phyloP scores from a whole-genome alignment of 169 alveolate species.

The Theileria orientalis region DNA sequence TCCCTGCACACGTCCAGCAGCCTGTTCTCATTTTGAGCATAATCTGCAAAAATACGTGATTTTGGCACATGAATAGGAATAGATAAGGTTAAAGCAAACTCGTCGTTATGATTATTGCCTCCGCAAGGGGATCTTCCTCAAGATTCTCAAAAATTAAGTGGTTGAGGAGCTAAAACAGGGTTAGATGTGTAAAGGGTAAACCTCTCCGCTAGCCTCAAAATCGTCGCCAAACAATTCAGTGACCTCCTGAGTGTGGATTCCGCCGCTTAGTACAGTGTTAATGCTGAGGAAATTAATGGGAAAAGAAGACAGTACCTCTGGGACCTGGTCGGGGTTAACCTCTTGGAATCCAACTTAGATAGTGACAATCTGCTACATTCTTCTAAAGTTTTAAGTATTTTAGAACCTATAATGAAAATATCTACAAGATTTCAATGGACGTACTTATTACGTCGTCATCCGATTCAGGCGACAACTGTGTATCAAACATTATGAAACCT shows the following conservation, averaged over 20 bases:
- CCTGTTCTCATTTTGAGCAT: slow-evolving; percentile 29
- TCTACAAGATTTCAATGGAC: too few species aligned
- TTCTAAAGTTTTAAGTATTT: neutral
- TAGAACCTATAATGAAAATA: too few species aligned
- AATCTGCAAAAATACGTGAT: slow-evolving; percentile 3
- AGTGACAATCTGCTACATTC: slow-evolving; percentile 26
- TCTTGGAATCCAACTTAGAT: neutral
- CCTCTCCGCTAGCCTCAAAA: slow-evolving; percentile 29
- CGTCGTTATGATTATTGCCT: slow-evolving; percentile 45
- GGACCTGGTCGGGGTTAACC: slow-evolving; percentile 22
- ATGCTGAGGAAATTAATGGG: neutral
- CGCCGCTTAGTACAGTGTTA: slow-evolving; percentile 29
- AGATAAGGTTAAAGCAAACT: slow-evolving; percentile 10
- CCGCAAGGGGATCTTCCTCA: neutral
- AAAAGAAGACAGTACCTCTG: neutral
- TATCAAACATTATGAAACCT: too few species aligned
- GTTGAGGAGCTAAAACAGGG: slow-evolving; percentile 10
- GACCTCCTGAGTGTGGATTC: slow-evolving; percentile 43
- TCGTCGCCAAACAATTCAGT: slow-evolving; percentile 41
- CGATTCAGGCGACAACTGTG: too few species aligned
- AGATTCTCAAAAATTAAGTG: slow-evolving; percentile 31
- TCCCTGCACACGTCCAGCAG: neutral
- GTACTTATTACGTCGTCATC: too few species aligned
- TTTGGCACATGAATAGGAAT: neutral
- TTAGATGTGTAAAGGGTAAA: neutral